A percentile compares a stretch with the other conserved stretches of the same genome.
Conservation (phyloP, 2,329 filamentous ascomycete genomes). For the Alternaria alternata region DNA sequence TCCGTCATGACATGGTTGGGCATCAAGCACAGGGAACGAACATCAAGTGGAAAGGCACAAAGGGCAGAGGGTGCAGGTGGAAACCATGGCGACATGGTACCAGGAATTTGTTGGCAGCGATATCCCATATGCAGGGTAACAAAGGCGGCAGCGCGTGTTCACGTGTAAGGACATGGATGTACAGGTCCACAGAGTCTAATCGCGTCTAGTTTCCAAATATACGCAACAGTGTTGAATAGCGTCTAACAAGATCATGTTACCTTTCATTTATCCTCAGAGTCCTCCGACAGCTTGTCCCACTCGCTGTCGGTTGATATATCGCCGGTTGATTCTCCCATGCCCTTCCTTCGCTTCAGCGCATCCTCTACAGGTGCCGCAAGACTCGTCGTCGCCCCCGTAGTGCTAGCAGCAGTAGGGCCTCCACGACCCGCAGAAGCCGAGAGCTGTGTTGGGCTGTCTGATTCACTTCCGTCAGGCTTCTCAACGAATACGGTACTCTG, state of each 20-base stretch:
- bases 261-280: conserved; percentile 47
- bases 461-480: conserved; percentile 24
- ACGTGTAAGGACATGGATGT: conserved; percentile 26
- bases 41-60: neutral
- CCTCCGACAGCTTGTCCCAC: conserved; percentile 88
- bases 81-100: neutral
- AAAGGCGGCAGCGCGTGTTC: conserved; percentile 30
- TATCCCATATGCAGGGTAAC: conserved; percentile 15
- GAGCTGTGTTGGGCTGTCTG: conserved; percentile 31
- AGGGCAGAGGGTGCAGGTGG: neutral
- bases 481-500: conserved; percentile 50
- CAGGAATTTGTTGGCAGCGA: neutral
- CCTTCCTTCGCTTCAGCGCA: conserved; percentile 56
- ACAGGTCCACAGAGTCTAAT: conserved; percentile 14
- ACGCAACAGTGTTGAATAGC: conserved; percentile 1
- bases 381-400: conserved; percentile 41
- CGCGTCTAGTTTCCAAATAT: conserved; percentile 19
- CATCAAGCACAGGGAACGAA: conserved; percentile 15
- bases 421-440: conserved; percentile 12
- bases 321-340: conserved; percentile 58
- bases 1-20: conserved; percentile 17
- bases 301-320: conserved; percentile 88
- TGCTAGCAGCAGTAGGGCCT: conserved; percentile 30
- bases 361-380: conserved; percentile 44
- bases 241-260: conserved; percentile 10